Evolutionary conservation across 768 basidiomycete species (phyloP).

Genomic region (Ramaria rubella): DNA sequence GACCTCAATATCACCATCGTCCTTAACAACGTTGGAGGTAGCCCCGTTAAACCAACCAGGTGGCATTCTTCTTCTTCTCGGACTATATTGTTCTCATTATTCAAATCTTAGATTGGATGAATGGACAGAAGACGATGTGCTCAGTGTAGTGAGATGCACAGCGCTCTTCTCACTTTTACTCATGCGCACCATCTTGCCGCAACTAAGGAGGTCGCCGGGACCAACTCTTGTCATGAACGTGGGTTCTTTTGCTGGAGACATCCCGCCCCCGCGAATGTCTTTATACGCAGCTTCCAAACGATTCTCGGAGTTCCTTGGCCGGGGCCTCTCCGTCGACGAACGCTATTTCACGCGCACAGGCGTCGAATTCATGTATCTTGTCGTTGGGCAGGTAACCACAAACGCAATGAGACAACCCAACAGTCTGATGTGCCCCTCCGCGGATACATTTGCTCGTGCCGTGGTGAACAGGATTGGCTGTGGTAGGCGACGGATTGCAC

Average conservation of each 20-base stretch:
- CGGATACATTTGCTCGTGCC: conserved; percentile 6
- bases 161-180: conserved; percentile 7
- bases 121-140: conserved; percentile 5
- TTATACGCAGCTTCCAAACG: conserved; percentile 8
- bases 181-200: conserved; percentile 9
- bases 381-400: conserved; percentile 4
- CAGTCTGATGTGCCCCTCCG: background rate
- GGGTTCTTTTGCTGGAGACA: conserved; percentile 9
- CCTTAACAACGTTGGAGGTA: conserved; percentile 8
- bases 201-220: background rate
- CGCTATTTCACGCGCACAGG: conserved; percentile 8
- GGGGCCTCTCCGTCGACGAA: conserved; percentile 9
- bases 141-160: conserved; percentile 3
- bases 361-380: conserved; percentile 3
- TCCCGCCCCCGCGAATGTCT: conserved; percentile 9
- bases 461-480: conserved; percentile 6
- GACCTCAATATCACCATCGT: conserved; percentile 10
- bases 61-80: background rate
- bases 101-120: conserved; percentile 7
- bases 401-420: background rate
- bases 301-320: conserved; percentile 7
- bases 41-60: background rate
- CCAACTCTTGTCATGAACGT: conserved; percentile 6
- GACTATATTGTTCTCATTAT: background rate
- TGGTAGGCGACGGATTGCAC: background rate